Evolutionary conservation across 352 stramenopile species (phyloP), one percentile per base, ranked within the genome.

Genomic region (Pythium sp.): DNA sequence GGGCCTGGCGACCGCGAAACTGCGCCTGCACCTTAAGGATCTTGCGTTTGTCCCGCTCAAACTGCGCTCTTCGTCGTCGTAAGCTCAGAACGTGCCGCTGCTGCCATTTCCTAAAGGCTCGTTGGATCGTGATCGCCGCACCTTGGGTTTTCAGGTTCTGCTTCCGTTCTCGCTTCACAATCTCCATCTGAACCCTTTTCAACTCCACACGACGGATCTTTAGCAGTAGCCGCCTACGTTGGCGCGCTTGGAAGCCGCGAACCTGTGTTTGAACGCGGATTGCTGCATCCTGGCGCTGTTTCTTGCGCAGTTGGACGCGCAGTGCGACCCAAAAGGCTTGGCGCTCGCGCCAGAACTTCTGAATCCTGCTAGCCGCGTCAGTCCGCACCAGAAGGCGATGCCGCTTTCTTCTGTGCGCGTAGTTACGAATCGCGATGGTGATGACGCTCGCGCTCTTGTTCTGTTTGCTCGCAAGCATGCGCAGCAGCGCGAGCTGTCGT

Each of bases 11-110:
- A 8, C 80, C 78, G 12, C 84, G 79, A 62, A 70, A 90, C 41
- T 78, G 69, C 8, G 84, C 75, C 65, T 92, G 84, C 3, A 92
- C 69, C 36, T 78, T 73, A 0, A 87, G 15, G 32, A 90, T 84
- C 34, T 80, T 80, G 38, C 28, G 26, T 34, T 91, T 91, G 51
- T 92, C 84, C 8, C 79, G 69, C 34, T 92, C 82, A 71, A 92
- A 92, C 22, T 78, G 74, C 47, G 76, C 79, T 9, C 84, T 76
- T 6, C 82, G 80, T 4, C 79, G 67, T 26, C 75, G 67, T 4
- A 92, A 62, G 2, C 64, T 64, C 20, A 75, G 65, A 9, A 89
- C 34, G 12, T 66, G 72, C 7, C 67, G 73, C 5, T 78, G 61
- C 2, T 73, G 60, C 80, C 80, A 92, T 46, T 68, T 67, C 3